Conservation (phyloP, 2,329 filamentous ascomycete genomes). For the Coniella vitis region DNA sequence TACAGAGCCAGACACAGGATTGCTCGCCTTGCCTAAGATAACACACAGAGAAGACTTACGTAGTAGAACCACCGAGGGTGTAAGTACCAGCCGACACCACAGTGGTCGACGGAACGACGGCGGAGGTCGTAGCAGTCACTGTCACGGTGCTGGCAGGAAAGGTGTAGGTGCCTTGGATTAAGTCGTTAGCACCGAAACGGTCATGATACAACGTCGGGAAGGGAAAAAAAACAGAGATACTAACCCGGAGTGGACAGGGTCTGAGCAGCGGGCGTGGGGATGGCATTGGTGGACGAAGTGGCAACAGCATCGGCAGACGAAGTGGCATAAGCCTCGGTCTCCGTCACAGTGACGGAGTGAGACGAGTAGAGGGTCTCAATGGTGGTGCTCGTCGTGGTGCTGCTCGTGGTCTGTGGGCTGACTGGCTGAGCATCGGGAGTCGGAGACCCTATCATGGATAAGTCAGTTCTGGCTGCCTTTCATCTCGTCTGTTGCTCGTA, state of each 20-base stretch:
- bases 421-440: slow-evolving; percentile 13
- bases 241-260: slow-evolving; percentile 53
- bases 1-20: too few species aligned
- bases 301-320: slow-evolving; percentile 36
- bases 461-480: not conserved
- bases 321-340: slow-evolving; percentile 29
- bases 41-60: slow-evolving; percentile 23
- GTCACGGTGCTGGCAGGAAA: slow-evolving; percentile 67
- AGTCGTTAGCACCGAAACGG: not conserved
- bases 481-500: not conserved
- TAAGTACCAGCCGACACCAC: slow-evolving; percentile 56
- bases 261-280: slow-evolving; percentile 47
- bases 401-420: slow-evolving; percentile 18
- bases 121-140: slow-evolving; percentile 59
- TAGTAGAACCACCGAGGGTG: slow-evolving; percentile 68
- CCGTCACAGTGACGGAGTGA: slow-evolving; percentile 29
- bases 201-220: not conserved
- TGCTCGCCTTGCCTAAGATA: too few species aligned
- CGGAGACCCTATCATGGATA: slow-evolving; percentile 9
- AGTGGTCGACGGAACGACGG: slow-evolving; percentile 57
- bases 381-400: slow-evolving; percentile 23
- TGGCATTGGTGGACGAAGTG: slow-evolving; percentile 33
- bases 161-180: slow-evolving; percentile 53
- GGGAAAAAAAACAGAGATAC: not conserved
- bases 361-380: slow-evolving; percentile 15